phyloP scores from a whole-genome alignment of 768 basidiomycete genomes.

The Krasilnikovozyma curviuscula region DNA sequence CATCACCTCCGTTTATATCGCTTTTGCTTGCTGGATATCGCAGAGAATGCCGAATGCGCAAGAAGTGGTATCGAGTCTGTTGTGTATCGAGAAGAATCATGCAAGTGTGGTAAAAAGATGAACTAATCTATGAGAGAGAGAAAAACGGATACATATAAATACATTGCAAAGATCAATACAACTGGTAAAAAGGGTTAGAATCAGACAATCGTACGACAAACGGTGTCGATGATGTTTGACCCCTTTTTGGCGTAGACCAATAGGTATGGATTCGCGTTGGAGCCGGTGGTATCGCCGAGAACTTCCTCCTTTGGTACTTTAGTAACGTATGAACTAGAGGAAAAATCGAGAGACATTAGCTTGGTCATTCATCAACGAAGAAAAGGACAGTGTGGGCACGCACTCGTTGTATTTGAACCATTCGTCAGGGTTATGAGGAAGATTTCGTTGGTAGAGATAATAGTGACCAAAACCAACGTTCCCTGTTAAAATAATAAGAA shows the following conservation, averaged over 20 bases:
- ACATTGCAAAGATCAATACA: too few species aligned
- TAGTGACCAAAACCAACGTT: slow-evolving; percentile 30
- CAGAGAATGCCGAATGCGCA: too few species aligned
- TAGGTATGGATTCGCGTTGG: slow-evolving; percentile 28
- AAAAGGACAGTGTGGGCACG: slow-evolving; percentile 3
- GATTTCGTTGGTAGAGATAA: slow-evolving; percentile 79
- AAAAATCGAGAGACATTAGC: neutral
- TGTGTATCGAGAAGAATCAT: too few species aligned
- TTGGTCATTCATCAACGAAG: too few species aligned
- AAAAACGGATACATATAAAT: too few species aligned
- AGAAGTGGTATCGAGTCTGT: too few species aligned
- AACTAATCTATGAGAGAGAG: too few species aligned
- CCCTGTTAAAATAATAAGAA: slow-evolving; percentile 11
- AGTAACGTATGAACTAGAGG: slow-evolving; percentile 35
- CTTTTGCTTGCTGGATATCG: too few species aligned
- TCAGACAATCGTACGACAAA: slow-evolving; percentile 1
- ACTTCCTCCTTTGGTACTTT: slow-evolving; percentile 63
- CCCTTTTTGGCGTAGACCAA: slow-evolving; percentile 27
- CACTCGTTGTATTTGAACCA: slow-evolving; percentile 14
- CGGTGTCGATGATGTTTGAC: slow-evolving; percentile 3
- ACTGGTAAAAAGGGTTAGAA: too few species aligned
- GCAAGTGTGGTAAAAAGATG: too few species aligned
- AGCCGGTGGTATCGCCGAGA: slow-evolving; percentile 51
- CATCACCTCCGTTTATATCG: too few species aligned
- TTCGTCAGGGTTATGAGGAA: slow-evolving; percentile 41